Evolutionary conservation across 108 stramenopile species (phyloP).

Genomic region (Nannochloropsis gaditana): DNA sequence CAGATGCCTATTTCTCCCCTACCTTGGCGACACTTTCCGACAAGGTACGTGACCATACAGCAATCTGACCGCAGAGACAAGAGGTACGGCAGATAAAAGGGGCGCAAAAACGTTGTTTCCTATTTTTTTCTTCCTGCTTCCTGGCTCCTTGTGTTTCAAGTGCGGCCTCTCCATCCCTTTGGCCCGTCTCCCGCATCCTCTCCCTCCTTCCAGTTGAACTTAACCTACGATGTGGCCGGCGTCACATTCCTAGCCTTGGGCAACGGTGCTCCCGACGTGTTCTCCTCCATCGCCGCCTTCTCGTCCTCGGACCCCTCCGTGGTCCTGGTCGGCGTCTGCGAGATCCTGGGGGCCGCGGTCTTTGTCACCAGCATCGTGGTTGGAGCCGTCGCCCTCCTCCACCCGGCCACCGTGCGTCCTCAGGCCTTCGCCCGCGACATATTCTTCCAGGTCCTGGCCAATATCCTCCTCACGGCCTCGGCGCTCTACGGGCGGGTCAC

Average conservation of each 20-base stretch:
- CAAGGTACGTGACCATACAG: constrained; percentile 26
- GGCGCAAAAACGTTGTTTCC: neutral
- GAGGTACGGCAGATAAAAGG: neutral
- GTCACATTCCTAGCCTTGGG: constrained; percentile 90
- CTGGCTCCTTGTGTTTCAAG: neutral
- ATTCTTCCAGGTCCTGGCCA: constrained; percentile 22
- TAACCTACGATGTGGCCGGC: constrained; percentile 89
- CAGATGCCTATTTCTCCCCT: constrained; percentile 90
- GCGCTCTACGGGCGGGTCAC: constrained; percentile 6
- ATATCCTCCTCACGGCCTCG: constrained; percentile 22
- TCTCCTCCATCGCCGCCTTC: constrained; percentile 78
- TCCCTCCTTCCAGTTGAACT: constrained; percentile 56
- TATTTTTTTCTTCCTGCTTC: neutral
- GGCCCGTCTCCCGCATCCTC: neutral
- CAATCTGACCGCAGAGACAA: no score
- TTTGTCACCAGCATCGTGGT: constrained; percentile 74
- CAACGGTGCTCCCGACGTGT: constrained; percentile 94
- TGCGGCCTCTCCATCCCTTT: neutral
- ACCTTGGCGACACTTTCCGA: constrained; percentile 77
- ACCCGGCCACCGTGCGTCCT: constrained; percentile 12
- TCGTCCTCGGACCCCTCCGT: constrained; percentile 41
- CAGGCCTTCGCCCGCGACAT: constrained; percentile 47
- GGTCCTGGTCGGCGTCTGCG: constrained; percentile 72
- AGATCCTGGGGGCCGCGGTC: constrained; percentile 87
- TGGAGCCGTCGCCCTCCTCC: constrained; percentile 58